These are phyloP conservation scores for Yamadazyma spencermartinsiae DNA, from an alignment of 1,139 yeast species.

Conservation along the genomic window DNA sequence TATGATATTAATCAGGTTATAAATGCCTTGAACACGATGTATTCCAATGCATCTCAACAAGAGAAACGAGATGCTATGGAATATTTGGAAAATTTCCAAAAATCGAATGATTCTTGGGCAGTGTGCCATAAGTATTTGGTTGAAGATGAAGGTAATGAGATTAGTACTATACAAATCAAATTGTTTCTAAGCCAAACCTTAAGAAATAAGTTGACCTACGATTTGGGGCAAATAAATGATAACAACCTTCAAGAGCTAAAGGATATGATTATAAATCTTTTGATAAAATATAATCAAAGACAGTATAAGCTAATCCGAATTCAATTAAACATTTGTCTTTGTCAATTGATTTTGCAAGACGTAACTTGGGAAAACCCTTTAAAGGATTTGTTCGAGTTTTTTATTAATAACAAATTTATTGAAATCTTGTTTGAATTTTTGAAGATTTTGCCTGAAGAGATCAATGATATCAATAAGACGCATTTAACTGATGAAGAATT, in stretches of 20 bases:
- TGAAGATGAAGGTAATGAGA: constrained; percentile 14
- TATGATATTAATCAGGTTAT: constrained; percentile 26
- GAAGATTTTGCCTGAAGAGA: constrained; percentile 88
- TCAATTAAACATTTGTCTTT: constrained; percentile 77
- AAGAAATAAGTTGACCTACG: constrained; percentile 81
- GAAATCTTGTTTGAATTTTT: constrained; percentile 65
- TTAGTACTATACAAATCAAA: constrained; percentile 48
- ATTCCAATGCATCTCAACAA: constrained; percentile 50
- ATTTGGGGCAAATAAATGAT: constrained; percentile 71
- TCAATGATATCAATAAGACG: constrained; percentile 73
- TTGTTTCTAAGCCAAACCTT: constrained; percentile 91
- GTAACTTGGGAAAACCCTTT: constrained; percentile 72
- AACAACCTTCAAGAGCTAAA: constrained; percentile 53
- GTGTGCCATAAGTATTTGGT: constrained; percentile 39
- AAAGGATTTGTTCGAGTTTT: constrained; percentile 58
- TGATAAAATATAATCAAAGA: constrained; percentile 46
- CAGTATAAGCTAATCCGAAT: constrained; percentile 63
- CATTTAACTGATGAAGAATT: constrained; percentile 84
- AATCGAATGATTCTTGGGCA: constrained; percentile 72
- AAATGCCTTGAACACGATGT: constrained; percentile 62
- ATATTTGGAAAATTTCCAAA: constrained; percentile 78
- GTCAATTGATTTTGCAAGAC: constrained; percentile 79
- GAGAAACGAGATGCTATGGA: constrained; percentile 62
- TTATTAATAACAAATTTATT: constrained; percentile 34
- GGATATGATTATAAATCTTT: constrained; percentile 57